These are phyloP conservation scores for Fraxinus sp. DNA, from an alignment of 305 asterid species.

Conservation along the genomic window DNA sequence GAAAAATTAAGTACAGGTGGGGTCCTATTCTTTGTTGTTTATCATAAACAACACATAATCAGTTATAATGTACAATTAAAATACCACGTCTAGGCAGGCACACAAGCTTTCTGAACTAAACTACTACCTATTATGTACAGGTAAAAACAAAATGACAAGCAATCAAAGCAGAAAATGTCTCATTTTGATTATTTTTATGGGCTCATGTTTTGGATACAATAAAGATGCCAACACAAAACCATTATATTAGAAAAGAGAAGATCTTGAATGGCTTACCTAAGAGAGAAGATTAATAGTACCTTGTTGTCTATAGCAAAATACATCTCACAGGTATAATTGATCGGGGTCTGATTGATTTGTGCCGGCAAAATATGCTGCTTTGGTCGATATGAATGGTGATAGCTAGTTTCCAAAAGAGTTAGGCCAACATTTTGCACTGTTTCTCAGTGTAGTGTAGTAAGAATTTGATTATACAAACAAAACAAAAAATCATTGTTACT, in stretches of 20 bases:
- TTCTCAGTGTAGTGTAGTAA: background rate
- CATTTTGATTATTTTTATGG: background rate
- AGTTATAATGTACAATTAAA: background rate
- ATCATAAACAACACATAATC: background rate
- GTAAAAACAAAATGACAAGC: background rate
- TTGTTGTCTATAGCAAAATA: background rate
- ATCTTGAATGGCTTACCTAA: background rate
- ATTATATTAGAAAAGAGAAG: background rate
- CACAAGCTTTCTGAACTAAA: background rate
- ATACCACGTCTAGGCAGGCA: background rate
- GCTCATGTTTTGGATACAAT: background rate
- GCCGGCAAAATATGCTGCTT: background rate
- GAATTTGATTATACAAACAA: background rate
- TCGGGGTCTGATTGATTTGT: background rate
- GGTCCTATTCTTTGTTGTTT: slow-evolving; percentile 9
- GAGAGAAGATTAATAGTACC: background rate
- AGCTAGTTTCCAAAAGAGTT: background rate
- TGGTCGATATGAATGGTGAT: background rate
- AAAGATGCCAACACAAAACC: background rate
- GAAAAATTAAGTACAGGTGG: background rate
- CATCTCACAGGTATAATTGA: background rate
- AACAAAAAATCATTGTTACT: background rate
- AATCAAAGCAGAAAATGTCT: background rate
- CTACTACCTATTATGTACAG: background rate
- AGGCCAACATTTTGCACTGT: background rate